Percentiles rank a stretch among this genome's conserved stretches.
These are phyloP conservation scores for Brasilioporus rufonigricans DNA, from an alignment of 768 basidiomycete species.

Conservation along the genomic window DNA sequence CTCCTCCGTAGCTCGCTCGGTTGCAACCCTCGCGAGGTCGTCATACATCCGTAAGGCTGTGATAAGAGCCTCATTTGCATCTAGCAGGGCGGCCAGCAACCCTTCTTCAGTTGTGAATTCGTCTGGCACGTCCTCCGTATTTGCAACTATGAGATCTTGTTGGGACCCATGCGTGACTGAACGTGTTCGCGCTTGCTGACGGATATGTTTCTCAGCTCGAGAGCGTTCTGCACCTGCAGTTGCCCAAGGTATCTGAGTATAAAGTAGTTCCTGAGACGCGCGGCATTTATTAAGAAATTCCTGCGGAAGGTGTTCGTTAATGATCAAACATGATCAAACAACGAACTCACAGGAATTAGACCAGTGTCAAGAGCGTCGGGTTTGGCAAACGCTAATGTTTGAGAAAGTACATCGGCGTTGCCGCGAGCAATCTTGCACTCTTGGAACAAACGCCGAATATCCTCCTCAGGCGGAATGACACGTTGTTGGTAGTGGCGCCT, in stretches of 20 bases:
- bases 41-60: slow-evolving; percentile 73
- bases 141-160: slow-evolving; percentile 19
- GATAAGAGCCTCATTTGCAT: slow-evolving; percentile 68
- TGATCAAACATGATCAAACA: background rate
- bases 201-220: slow-evolving; percentile 35
- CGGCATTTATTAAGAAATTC: slow-evolving; percentile 82
- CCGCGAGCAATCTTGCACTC: slow-evolving; percentile 83
- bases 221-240: slow-evolving; percentile 76
- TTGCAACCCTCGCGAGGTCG: slow-evolving; percentile 67
- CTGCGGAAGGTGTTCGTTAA: slow-evolving; percentile 37
- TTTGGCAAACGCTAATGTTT: slow-evolving; percentile 66
- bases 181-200: slow-evolving; percentile 15
- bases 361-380: slow-evolving; percentile 66
- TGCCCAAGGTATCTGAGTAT: slow-evolving; percentile 90
- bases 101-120: slow-evolving; percentile 71
- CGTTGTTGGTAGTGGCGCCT: slow-evolving; percentile 25
- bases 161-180: slow-evolving; percentile 20
- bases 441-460: slow-evolving; percentile 77
- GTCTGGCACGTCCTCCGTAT: slow-evolving; percentile 33
- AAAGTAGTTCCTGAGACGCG: slow-evolving; percentile 80
- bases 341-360: slow-evolving; percentile 59
- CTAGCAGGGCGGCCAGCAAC: slow-evolving; percentile 68
- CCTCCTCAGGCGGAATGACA: slow-evolving; percentile 76
- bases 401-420: slow-evolving; percentile 72
- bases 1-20: slow-evolving; percentile 56